A percentile compares a stretch with the other conserved stretches of the same genome.
Evolutionary conservation across 73 alveolate genomes (phyloP).

Genomic region (Paramecium tetraurelia): DNA sequence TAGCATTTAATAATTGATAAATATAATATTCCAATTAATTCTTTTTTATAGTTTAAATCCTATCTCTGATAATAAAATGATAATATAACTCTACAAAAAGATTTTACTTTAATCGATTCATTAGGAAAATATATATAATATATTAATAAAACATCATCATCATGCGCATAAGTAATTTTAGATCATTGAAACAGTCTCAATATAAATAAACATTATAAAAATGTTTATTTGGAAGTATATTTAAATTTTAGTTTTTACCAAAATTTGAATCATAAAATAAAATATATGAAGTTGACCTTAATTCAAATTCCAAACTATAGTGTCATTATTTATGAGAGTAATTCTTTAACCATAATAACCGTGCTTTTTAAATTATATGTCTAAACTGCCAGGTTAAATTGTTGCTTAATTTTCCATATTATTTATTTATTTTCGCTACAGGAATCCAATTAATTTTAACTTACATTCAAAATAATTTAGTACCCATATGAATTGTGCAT

Average conservation of each 20-base stretch:
- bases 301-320: background rate
- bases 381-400: background rate
- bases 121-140: no score
- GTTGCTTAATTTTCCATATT: background rate
- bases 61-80: no score
- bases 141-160: no score
- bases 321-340: background rate
- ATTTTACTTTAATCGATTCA: no score
- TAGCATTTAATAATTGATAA: no score
- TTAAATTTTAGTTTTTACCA: background rate
- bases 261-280: background rate
- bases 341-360: background rate
- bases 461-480: background rate
- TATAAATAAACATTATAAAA: no score
- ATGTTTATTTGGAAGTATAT: background rate
- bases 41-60: no score
- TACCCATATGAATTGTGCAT: background rate
- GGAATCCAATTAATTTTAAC: background rate
- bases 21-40: no score
- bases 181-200: no score
- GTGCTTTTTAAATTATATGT: background rate
- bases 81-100: no score
- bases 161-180: no score
- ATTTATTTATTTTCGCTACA: background rate
- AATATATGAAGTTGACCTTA: background rate